Evolutionary conservation across 2,329 filamentous ascomycete genomes (phyloP), one percentile per base, ranked within the genome.

Genomic region (Clonostachys byssicola): DNA sequence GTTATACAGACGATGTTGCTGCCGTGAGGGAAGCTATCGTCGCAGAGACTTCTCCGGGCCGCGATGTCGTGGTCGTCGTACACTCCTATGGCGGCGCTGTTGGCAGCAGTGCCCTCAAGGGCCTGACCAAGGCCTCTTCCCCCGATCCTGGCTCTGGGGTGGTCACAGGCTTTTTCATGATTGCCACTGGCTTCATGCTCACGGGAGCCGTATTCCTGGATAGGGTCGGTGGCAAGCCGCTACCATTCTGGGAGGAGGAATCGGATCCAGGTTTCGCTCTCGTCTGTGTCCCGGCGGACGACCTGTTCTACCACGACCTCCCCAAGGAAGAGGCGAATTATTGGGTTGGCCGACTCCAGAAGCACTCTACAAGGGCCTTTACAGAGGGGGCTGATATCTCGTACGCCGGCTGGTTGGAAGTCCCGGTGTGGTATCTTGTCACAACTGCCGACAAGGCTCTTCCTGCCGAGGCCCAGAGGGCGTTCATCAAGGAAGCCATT

Each of bases 271-370:
- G 74, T 5, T 68, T 64, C 40, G 69, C 68, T 1, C 65, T 66
- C 1, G 46, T 79, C 5, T 55, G 62, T 14, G 61, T 60, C 5
- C 52, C 67, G 18, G 57, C 70, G 0, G 51, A 63, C 9, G 59
- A 74, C 7, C 51, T 77, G 3, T 73, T 79, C 48, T 80, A 78
- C 48, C 72, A 78, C 49, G 75, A 80, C 54, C 49, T 79, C 1
- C 62, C 72, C 0, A 54, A 51, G 1, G 64, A 70, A 1, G 74
- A 78, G 45, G 70, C 60, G 0, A 57, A 67, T 4, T 59, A 60
- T 39, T 76, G 73, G 70, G 64, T 65, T 2, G 56, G 54, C 0
- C 64, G 68, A 47, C 68, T 78, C 6, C 61, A 54, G 0, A 54
- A 52, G 0, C 73, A 78, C 18, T 65, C 65, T 4, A 54, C 74